phyloP scores from a whole-genome alignment of 768 basidiomycete genomes.

The Lactifluus pinguis region DNA sequence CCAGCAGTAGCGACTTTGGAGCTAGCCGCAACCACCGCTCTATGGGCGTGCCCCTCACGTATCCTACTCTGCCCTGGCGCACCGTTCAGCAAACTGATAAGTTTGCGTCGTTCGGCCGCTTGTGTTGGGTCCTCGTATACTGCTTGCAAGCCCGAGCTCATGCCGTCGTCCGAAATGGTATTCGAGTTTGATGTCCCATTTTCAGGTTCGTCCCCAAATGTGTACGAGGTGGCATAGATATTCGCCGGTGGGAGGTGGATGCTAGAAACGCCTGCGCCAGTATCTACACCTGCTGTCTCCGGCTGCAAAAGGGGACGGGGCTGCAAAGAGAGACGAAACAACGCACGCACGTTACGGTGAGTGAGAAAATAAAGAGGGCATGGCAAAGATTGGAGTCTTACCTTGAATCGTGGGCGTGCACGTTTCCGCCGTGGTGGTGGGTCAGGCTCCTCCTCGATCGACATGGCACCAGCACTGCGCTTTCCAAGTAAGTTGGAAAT shows the following conservation, averaged over 20 bases:
- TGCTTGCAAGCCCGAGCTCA: slow-evolving; percentile 12
- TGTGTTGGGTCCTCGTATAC: slow-evolving; percentile 20
- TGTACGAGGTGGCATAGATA: slow-evolving; percentile 5
- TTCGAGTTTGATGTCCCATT: background rate
- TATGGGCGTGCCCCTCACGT: background rate
- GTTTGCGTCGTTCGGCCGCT: slow-evolving; percentile 15
- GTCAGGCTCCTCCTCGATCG: slow-evolving; percentile 16
- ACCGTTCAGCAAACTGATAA: slow-evolving; percentile 16
- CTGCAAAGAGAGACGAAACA: slow-evolving; percentile 21
- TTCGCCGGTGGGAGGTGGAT: background rate
- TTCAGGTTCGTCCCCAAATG: slow-evolving; percentile 15
- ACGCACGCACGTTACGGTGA: background rate
- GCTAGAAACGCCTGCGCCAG: background rate
- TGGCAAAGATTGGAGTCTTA: slow-evolving; percentile 15
- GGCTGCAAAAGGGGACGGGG: slow-evolving; percentile 34
- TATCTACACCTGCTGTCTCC: slow-evolving; percentile 19
- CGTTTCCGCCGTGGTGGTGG: slow-evolving; percentile 27
- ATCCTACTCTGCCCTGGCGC: slow-evolving; percentile 12
- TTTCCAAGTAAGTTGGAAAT: slow-evolving; percentile 65
- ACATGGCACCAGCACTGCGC: slow-evolving; percentile 33
- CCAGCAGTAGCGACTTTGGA: background rate
- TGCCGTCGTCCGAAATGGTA: background rate
- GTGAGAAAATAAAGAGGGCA: background rate
- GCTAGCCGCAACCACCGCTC: background rate
- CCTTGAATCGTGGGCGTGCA: slow-evolving; percentile 32